phyloP scores from a whole-genome alignment of 2,329 filamentous ascomycete genomes.

The Fusarium oxysporum region DNA sequence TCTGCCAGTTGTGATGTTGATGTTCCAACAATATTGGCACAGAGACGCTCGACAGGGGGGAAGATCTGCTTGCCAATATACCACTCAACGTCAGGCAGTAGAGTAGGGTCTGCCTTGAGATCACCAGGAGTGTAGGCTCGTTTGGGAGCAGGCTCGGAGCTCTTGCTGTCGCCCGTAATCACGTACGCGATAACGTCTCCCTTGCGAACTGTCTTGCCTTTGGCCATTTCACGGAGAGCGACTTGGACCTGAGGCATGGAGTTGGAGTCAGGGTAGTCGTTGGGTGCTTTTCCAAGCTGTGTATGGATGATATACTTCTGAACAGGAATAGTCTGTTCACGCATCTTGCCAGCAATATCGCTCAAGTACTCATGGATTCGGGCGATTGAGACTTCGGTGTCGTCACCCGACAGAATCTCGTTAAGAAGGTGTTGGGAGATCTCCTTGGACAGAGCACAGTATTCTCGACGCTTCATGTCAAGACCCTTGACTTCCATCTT shows the following conservation, averaged over 20 bases:
- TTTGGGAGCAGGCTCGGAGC: conserved; percentile 80
- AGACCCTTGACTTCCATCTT: conserved; percentile 98
- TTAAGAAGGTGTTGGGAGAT: conserved; percentile 91
- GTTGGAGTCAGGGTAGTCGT: conserved; percentile 93
- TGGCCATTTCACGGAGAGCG: conserved; percentile 85
- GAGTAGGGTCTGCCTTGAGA: conserved; percentile 77
- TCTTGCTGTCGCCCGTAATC: conserved; percentile 79
- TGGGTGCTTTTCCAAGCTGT: conserved; percentile 93
- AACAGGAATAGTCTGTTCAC: conserved; percentile 77
- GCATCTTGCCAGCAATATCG: conserved; percentile 87
- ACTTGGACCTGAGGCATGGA: conserved; percentile 98
- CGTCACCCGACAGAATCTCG: conserved; percentile 93
- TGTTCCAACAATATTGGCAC: conserved; percentile 93
- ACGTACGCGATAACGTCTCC: conserved; percentile 98
- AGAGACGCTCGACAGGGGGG: conserved; percentile 96
- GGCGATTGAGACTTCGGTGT: conserved; percentile 86
- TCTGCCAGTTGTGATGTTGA: conserved; percentile 91
- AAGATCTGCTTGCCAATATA: conserved; percentile 99
- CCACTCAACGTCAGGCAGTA: conserved; percentile 94
- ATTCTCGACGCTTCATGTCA: conserved; percentile 97
- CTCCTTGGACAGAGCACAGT: conserved; percentile 94
- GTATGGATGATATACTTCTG: conserved; percentile 98
- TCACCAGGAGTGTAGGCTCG: conserved; percentile 90
- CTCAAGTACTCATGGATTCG: conserved; percentile 95
- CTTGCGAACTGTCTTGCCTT: conserved; percentile 88